Conservation (phyloP, 2,329 filamentous ascomycete genomes). For the Fusarium metavorans region DNA sequence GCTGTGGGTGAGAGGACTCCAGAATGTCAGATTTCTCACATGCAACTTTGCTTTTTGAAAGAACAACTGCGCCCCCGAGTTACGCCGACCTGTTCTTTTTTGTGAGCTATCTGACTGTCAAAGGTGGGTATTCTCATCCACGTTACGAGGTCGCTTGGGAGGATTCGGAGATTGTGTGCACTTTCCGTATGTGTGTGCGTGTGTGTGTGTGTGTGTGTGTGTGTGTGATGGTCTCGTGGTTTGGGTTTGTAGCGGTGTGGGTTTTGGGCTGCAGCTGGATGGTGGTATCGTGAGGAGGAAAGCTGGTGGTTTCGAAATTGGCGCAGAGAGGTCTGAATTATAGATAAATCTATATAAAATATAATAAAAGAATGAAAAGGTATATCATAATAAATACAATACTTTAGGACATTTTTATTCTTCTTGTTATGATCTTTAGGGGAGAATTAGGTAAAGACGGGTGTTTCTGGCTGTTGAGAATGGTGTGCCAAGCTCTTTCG, state of each 20-base stretch:
- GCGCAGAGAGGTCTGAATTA: conserved; percentile 8
- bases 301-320: conserved; percentile 12
- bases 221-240: conserved; percentile 15
- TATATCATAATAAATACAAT: too few species aligned
- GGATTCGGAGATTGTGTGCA: conserved; percentile 18
- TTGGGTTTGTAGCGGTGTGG: conserved; percentile 30
- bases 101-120: neutral
- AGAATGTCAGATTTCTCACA: neutral
- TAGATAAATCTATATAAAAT: too few species aligned
- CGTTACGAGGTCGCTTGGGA: neutral
- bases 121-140: neutral
- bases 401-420: too few species aligned
- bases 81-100: neutral
- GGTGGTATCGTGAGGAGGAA: conserved; percentile 21
- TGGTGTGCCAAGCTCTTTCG: neutral
- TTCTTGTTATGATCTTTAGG: too few species aligned
- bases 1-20: neutral
- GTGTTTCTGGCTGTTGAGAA: neutral
- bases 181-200: neutral
- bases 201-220: neutral
- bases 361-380: too few species aligned
- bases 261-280: neutral
- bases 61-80: neutral
- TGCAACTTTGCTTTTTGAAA: neutral
- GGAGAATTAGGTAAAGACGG: neutral